phyloP scores from a whole-genome alignment of 768 basidiomycete genomes.

The Naematelia aurantialba region DNA sequence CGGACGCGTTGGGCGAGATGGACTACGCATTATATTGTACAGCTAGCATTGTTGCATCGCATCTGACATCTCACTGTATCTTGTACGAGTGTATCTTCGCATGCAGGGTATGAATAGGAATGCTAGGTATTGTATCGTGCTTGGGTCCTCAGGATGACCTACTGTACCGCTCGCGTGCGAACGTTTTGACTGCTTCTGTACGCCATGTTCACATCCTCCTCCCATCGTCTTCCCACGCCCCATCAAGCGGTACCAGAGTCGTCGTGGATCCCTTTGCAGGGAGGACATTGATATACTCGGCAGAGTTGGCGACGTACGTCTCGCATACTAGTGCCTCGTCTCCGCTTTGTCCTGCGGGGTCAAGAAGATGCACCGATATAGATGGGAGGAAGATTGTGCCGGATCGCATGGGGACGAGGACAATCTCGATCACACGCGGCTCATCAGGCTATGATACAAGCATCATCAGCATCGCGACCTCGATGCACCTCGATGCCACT shows the following conservation, averaged over 20 bases:
- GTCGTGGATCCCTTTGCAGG: conserved; percentile 79
- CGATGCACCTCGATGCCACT: no score
- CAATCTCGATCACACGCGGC: neutral
- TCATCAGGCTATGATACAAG: neutral
- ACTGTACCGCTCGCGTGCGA: neutral
- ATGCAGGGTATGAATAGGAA: conserved; percentile 5
- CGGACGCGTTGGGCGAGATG: no score
- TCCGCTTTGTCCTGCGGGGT: conserved; percentile 31
- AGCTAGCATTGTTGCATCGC: neutral
- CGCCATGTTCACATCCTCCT: neutral
- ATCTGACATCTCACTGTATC: neutral
- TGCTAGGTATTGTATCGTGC: no score
- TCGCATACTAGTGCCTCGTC: conserved; percentile 53
- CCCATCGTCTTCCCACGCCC: neutral
- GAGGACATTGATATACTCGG: conserved; percentile 71
- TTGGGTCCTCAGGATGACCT: no score
- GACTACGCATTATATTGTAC: neutral
- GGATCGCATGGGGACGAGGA: conserved; percentile 78
- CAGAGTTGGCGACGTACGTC: conserved; percentile 79
- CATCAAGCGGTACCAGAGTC: conserved; percentile 30
- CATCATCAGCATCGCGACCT: neutral
- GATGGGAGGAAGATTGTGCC: conserved; percentile 75
- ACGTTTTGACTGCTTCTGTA: neutral
- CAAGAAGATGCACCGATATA: conserved; percentile 60
- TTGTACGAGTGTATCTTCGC: no score